These are phyloP conservation scores for Hansenula lynferdii DNA, from an alignment of 1,139 yeast species.

Conservation along the genomic window DNA sequence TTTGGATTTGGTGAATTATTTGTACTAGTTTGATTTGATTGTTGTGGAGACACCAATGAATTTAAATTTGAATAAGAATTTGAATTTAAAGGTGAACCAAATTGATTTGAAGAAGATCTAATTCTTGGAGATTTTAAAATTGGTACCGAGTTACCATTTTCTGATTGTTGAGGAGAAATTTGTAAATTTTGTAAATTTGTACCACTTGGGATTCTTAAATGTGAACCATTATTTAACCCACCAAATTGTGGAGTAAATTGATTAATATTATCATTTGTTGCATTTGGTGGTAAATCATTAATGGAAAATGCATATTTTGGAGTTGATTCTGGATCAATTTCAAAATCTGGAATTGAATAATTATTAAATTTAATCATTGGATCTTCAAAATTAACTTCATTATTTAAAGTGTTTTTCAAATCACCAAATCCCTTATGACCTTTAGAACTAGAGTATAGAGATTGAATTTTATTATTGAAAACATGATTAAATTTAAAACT, in stretches of 20 bases:
- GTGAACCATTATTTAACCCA: too few species aligned
- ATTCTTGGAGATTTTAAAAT: not conserved
- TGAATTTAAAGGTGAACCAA: not conserved
- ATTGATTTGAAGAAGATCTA: slow-evolving; percentile 1
- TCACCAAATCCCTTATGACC: slow-evolving; percentile 15
- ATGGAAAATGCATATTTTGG: slow-evolving; percentile 10
- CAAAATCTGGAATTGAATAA: not conserved
- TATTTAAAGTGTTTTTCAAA: slow-evolving; percentile 6
- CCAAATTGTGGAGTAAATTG: too few species aligned
- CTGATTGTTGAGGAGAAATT: not conserved
- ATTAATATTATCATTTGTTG: not conserved
- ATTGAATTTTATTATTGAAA: slow-evolving; percentile 10
- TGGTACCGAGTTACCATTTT: too few species aligned
- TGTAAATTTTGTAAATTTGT: not conserved
- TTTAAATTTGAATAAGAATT: slow-evolving; percentile 1
- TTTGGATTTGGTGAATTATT: not conserved
- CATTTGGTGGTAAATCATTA: slow-evolving; percentile 9
- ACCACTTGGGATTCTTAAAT: slow-evolving; percentile 1
- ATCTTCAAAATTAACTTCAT: slow-evolving; percentile 8
- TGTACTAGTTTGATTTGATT: too few species aligned
- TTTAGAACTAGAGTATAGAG: slow-evolving; percentile 4
- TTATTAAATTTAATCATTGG: slow-evolving; percentile 5
- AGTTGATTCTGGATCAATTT: not conserved
- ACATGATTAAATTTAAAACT: slow-evolving; percentile 6
- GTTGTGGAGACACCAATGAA: not conserved